Conservation (phyloP, 179 eudicot species). For the Nepenthes alata region DNA sequence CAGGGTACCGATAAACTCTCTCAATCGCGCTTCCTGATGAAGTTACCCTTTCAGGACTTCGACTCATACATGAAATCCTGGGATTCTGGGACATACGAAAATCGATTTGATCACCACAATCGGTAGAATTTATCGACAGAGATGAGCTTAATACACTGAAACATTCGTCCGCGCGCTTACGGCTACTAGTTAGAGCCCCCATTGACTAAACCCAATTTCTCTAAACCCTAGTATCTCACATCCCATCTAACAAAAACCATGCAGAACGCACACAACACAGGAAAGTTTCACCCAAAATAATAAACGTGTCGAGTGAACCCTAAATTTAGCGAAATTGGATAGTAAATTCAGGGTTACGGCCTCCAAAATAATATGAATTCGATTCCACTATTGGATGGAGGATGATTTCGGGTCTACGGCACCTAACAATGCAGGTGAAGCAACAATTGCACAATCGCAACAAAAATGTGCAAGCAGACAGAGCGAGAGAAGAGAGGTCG, state of each 20-base stretch:
- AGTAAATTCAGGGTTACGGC: too few relatives aligned
- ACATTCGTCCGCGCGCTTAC: constrained; percentile 41
- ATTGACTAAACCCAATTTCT: constrained; percentile 8
- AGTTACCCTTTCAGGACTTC: constrained; percentile 4
- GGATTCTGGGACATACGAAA: constrained; percentile 33
- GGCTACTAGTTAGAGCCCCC: constrained; percentile 48
- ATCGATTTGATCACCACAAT: constrained; percentile 16
- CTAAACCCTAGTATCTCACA: not conserved
- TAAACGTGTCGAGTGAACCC: too few relatives aligned
- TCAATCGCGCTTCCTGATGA: constrained; percentile 15
- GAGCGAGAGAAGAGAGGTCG: too few relatives aligned
- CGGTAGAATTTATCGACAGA: constrained; percentile 6
- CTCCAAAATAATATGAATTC: too few relatives aligned
- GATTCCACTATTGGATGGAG: too few relatives aligned
- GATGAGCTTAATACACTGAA: constrained; percentile 10
- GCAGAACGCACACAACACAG: too few relatives aligned
- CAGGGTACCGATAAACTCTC: constrained; percentile 36
- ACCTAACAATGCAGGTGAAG: too few relatives aligned
- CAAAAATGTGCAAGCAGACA: too few relatives aligned
- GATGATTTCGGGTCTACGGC: too few relatives aligned
- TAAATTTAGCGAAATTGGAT: too few relatives aligned
- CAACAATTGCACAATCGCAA: too few relatives aligned
- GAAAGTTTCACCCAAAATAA: too few relatives aligned
- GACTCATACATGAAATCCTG: constrained; percentile 12
- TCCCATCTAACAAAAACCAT: constrained; percentile 1